Evolutionary conservation across 192 early-diverging fungal species (phyloP).

Genomic region (Diversispora epigaea): DNA sequence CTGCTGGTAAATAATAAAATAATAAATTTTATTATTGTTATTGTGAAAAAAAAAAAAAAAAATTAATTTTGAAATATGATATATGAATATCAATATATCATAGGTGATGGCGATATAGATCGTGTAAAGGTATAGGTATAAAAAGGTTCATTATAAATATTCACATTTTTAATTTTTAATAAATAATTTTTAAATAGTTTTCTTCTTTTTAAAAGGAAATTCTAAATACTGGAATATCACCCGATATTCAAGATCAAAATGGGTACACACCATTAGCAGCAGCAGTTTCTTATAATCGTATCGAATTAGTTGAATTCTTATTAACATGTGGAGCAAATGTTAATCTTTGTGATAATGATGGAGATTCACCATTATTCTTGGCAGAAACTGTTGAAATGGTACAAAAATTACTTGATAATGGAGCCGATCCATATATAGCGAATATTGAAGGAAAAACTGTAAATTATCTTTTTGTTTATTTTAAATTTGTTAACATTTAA

Average conservation of each 20-base stretch:
- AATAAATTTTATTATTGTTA: no score
- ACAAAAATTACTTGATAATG: conserved; percentile 61
- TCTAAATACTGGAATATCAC: conserved; percentile 51
- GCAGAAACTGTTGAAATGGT: conserved; percentile 72
- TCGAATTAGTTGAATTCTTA: conserved; percentile 65
- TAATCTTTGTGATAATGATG: conserved; percentile 73
- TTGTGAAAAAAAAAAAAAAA: no score
- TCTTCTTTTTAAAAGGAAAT: conserved; percentile 39
- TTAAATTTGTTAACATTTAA: not conserved
- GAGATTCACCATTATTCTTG: conserved; percentile 80
- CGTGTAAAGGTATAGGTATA: conserved; percentile 15
- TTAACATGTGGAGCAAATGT: conserved; percentile 62
- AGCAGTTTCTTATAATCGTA: conserved; percentile 73
- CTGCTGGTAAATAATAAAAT: no score
- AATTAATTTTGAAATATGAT: no score
- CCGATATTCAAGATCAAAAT: conserved; percentile 71
- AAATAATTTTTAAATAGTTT: not conserved
- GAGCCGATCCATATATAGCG: conserved; percentile 60
- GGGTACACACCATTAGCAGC: conserved; percentile 82
- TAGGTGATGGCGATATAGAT: conserved; percentile 26
- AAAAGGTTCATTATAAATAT: no score
- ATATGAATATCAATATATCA: not conserved
- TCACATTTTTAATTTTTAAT: not conserved
- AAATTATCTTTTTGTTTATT: conserved; percentile 28
- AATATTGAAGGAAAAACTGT: conserved; percentile 68